Conservation (phyloP, 2,329 filamentous ascomycete genomes). For the Hypoxylon sp. region DNA sequence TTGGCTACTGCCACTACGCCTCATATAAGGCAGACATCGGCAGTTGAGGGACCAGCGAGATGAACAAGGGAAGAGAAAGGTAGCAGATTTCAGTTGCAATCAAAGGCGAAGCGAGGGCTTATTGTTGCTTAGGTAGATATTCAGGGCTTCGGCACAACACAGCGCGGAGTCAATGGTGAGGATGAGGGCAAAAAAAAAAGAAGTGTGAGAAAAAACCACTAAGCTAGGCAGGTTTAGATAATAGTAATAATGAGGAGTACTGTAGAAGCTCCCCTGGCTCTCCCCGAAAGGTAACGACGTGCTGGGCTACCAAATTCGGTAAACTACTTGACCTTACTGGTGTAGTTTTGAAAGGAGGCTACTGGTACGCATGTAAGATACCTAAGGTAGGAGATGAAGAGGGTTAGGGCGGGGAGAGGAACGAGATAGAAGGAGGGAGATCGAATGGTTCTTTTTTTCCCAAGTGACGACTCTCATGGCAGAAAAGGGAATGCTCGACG, state of each 20-base stretch:
- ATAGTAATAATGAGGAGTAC: conserved; percentile 22
- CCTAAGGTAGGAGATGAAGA: conserved; percentile 28
- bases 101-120: conserved; percentile 25
- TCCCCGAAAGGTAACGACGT: conserved; percentile 18
- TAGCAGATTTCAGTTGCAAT: conserved; percentile 11
- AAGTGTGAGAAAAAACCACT: conserved; percentile 12
- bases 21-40: conserved; percentile 46
- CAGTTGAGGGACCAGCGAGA: conserved; percentile 38
- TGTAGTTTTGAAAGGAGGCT: conserved; percentile 32
- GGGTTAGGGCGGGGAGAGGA: conserved; percentile 48
- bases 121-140: conserved; percentile 15
- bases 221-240: conserved; percentile 17
- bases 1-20: conserved; percentile 46
- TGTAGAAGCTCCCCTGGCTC: conserved; percentile 24
- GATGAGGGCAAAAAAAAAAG: conserved; percentile 12
- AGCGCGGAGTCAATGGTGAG: conserved; percentile 27
- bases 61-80: conserved; percentile 7
- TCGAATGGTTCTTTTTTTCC: conserved; percentile 42
- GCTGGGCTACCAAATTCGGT: conserved; percentile 33
- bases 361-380: conserved; percentile 41
- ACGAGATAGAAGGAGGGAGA: conserved; percentile 41
- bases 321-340: conserved; percentile 32
- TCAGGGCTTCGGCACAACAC: conserved; percentile 25
- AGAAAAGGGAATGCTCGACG: conserved; percentile 53
- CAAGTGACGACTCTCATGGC: conserved; percentile 49